These are phyloP conservation scores for Fusarium dlaminii DNA, from an alignment of 2,329 filamentous ascomycete genomes.

Conservation along the genomic window DNA sequence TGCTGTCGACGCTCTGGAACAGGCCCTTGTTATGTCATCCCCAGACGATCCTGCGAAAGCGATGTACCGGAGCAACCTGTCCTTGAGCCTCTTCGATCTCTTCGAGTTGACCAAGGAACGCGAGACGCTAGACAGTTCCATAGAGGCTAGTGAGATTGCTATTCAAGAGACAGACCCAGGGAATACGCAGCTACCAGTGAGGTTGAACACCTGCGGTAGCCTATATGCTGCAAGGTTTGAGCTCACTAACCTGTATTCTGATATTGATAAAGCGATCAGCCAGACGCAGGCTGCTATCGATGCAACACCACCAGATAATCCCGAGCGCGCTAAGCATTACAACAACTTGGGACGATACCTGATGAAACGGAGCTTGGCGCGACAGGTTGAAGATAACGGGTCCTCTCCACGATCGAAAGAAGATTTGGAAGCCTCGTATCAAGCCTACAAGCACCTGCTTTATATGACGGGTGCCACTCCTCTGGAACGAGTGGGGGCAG, in stretches of 20 bases:
- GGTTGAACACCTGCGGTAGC: accelerated
- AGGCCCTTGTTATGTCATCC: neutral
- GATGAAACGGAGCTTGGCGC: neutral
- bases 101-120: neutral
- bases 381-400: neutral
- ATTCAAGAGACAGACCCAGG: neutral
- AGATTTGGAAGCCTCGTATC: neutral
- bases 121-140: neutral
- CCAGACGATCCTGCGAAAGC: neutral
- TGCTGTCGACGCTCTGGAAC: neutral
- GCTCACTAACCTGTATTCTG: neutral
- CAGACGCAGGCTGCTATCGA: neutral
- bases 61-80: neutral
- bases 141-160: neutral
- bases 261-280: neutral
- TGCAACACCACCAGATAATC: neutral
- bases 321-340: neutral
- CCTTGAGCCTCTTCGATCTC: neutral
- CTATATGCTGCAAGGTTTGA: neutral
- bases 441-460: neutral
- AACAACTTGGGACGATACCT: neutral
- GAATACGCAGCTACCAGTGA: neutral
- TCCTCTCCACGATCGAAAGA: neutral
- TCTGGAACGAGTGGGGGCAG: neutral
- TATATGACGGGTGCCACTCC: neutral